Percentiles rank a stretch among this genome's conserved stretches.
Evolutionary conservation across 306 rosid species (phyloP).

Genomic region (Amphicarpaea edgeworthii): DNA sequence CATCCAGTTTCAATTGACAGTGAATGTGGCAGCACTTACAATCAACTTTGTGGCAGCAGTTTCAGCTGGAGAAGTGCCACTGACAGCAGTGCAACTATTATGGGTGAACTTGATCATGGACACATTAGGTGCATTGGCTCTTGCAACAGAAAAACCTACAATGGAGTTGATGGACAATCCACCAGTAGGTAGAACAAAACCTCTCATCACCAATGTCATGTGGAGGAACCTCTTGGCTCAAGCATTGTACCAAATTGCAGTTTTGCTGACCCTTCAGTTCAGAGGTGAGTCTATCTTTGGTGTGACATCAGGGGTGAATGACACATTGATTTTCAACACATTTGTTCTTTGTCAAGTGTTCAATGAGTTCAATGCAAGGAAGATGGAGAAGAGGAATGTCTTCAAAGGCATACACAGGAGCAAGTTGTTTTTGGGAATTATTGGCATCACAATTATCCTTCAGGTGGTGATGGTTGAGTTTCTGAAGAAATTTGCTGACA

Average conservation of each 20-base stretch:
- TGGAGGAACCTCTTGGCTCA: conserved; percentile 46
- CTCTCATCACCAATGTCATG: conserved; percentile 47
- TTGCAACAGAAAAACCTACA: conserved; percentile 45
- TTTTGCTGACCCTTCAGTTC: conserved; percentile 40
- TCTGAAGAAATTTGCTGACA: conserved; percentile 47
- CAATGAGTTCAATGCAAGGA: conserved; percentile 48
- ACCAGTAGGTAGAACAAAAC: conserved; percentile 44
- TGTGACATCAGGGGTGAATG: conserved; percentile 41
- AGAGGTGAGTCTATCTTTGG: conserved; percentile 42
- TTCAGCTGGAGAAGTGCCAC: conserved; percentile 45
- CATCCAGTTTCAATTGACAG: conserved; percentile 47
- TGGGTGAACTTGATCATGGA: conserved; percentile 51
- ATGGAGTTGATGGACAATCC: conserved; percentile 37
- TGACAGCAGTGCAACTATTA: conserved; percentile 40
- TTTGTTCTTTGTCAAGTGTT: conserved; percentile 51
- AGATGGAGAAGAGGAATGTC: conserved; percentile 16
- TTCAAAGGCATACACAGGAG: not conserved
- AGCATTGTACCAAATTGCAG: conserved; percentile 38
- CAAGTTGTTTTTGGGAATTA: not conserved
- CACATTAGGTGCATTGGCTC: conserved; percentile 48
- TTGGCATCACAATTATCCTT: not conserved
- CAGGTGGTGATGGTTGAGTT: conserved; percentile 52
- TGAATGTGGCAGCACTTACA: conserved; percentile 43
- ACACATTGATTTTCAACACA: conserved; percentile 47
- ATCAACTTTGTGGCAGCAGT: conserved; percentile 43